Base-by-base conservation (phyloP, 2,329 filamentous ascomycete species). In the Phialocephala sp. region DNA sequence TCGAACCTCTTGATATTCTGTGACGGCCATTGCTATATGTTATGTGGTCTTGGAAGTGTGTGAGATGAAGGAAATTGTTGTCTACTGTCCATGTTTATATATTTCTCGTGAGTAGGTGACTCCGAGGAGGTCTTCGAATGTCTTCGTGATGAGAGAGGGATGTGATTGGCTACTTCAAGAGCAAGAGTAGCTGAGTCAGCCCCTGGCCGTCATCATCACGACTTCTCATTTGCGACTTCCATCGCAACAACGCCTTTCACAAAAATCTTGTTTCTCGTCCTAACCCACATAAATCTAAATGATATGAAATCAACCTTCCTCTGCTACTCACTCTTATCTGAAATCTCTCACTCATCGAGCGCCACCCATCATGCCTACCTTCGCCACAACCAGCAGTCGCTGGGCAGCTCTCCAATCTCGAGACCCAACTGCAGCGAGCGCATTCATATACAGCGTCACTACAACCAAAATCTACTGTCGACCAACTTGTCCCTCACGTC, bases 401-500 rank as follows among this genome's bases (percentile, higher is more conserved):
- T 75, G 72, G 72, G 56, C 66, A 36, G 73, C 73, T n/a, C 65
- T 76, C 8, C 55, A 65, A 45, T 61, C 64, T 22, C 80, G 80
- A 56, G 76, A 80, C 65, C 72, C 79, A 39, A 67, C 71, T 22
- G 77, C 80, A 1, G 74, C 79, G 62, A 75, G 71, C 2, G 71
- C 76, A 18, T 85, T 85, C 74, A 75, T 84, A 59, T 85, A 85
- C 74, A 76, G 77, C n/a, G 83, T 85, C 32, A 79, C 76, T 61
- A 80, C 80, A 4, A 84, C 83, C 3, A 77, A 75, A 27, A 82
- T 83, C 56, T 89, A 87, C 76, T 89, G 87, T 74, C 82, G 87
- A 1, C 86, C 87, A 1, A 85, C 82, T 22, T 90, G 87, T 73
- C 83, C 84, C 18, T 85, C 85, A 1, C 82, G 87, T 0, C 82